phyloP scores from a whole-genome alignment of 257 asterid species.

The Rauvolfia tetraphylla region DNA sequence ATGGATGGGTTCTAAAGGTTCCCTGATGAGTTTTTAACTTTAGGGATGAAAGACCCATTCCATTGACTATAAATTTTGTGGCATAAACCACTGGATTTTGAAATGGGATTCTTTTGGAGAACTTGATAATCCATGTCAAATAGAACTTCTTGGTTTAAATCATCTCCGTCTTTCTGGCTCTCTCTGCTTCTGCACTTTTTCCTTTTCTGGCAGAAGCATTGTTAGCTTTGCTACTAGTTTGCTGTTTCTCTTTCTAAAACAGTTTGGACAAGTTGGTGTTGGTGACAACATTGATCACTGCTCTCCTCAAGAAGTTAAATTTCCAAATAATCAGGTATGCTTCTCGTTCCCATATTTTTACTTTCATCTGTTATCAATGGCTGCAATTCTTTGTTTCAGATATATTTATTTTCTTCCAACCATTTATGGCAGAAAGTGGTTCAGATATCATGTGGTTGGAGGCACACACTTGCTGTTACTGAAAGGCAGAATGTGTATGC shows the following conservation, averaged over 20 bases:
- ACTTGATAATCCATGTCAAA: not conserved
- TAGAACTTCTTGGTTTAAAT: not conserved
- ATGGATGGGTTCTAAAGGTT: not conserved
- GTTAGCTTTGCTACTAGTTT: not conserved
- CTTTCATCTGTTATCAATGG: not conserved
- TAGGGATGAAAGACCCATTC: not conserved
- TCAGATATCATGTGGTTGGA: constrained; percentile 89
- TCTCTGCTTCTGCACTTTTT: not conserved
- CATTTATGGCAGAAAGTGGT: constrained; percentile 63
- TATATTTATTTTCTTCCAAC: not conserved
- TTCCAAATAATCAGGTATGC: constrained; percentile 71
- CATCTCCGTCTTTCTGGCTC: not conserved
- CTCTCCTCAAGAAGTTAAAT: constrained; percentile 71
- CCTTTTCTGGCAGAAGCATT: not conserved
- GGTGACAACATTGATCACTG: constrained; percentile 88
- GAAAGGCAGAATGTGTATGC: constrained; percentile 80
- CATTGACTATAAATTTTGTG: not conserved
- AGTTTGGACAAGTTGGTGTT: constrained; percentile 99
- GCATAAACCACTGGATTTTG: not conserved
- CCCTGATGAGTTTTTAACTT: not conserved
- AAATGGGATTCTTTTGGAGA: not conserved
- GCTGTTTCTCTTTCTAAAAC: constrained; percentile 20
- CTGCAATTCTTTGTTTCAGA: constrained; percentile 2
- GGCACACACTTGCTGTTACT: constrained; percentile 89
- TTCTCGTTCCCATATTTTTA: constrained; percentile 6